These are phyloP conservation scores for Austroboletus niveus DNA, from an alignment of 1,284 basidiomycete species.

Conservation along the genomic window DNA sequence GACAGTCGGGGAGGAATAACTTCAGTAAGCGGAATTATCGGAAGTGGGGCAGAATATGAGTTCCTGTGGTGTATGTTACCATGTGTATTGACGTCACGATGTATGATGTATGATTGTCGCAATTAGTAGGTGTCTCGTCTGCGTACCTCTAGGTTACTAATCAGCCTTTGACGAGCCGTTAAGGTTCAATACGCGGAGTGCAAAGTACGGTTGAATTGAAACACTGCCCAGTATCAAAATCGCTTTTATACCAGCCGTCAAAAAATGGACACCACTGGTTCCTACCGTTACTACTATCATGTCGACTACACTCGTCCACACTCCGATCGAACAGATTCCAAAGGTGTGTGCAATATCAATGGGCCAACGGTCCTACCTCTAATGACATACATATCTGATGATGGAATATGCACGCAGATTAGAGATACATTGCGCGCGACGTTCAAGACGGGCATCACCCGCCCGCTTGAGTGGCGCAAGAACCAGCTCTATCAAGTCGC, in stretches of 20 bases:
- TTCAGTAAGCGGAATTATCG: slow-evolving; percentile 5
- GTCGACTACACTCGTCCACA: slow-evolving; percentile 15
- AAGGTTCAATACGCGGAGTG: too few species aligned
- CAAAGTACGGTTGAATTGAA: too few species aligned
- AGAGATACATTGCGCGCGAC: slow-evolving; percentile 26
- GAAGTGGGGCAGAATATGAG: not conserved
- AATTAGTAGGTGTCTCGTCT: not conserved
- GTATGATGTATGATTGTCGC: not conserved
- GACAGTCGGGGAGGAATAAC: slow-evolving; percentile 30
- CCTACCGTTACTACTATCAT: slow-evolving; percentile 5
- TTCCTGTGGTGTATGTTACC: not conserved
- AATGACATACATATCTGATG: not conserved
- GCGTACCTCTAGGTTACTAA: too few species aligned
- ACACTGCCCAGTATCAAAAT: too few species aligned
- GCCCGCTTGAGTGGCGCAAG: slow-evolving; percentile 27
- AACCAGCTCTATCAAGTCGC: slow-evolving; percentile 35
- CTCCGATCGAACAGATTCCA: slow-evolving; percentile 23
- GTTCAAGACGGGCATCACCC: slow-evolving; percentile 25
- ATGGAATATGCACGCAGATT: slow-evolving; percentile 14
- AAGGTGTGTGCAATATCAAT: slow-evolving; percentile 10
- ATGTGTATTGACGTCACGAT: not conserved
- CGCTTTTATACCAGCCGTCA: too few species aligned
- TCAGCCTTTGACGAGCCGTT: too few species aligned
- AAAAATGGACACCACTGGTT: not conserved
- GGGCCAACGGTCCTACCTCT: not conserved